These are phyloP conservation scores for Diversispora eburnea DNA, from an alignment of 192 early-diverging fungal species.

Conservation along the genomic window DNA sequence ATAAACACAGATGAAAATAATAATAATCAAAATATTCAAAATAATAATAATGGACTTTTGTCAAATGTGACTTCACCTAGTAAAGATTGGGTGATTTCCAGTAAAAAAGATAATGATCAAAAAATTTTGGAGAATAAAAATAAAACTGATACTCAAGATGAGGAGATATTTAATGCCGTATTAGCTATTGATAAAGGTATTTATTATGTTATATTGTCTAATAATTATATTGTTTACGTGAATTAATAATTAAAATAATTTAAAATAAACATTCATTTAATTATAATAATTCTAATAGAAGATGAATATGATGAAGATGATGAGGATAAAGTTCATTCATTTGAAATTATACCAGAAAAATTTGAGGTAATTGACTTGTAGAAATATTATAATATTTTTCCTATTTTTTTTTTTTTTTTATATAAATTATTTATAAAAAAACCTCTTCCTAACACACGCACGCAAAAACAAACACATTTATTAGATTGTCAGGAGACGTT, in stretches of 20 bases:
- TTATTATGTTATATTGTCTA: not conserved
- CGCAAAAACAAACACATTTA: not conserved
- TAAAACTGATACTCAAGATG: slow-evolving; percentile 32
- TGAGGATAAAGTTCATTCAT: slow-evolving; percentile 74
- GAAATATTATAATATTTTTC: no score
- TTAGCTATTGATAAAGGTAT: slow-evolving; percentile 40
- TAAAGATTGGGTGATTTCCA: slow-evolving; percentile 64
- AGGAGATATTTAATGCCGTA: slow-evolving; percentile 38
- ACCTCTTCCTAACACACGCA: no score
- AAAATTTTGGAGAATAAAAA: slow-evolving; percentile 31
- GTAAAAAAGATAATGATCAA: slow-evolving; percentile 40
- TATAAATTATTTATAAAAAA: no score
- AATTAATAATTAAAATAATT: not conserved
- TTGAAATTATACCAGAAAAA: slow-evolving; percentile 64
- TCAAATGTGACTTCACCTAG: slow-evolving; percentile 56
- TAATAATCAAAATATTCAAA: slow-evolving; percentile 46
- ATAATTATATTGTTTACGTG: no score
- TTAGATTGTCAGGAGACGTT: slow-evolving; percentile 75
- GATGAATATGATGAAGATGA: slow-evolving; percentile 68
- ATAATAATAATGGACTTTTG: no score
- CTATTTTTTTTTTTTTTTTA: no score
- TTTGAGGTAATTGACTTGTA: slow-evolving; percentile 53
- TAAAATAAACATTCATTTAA: slow-evolving; percentile 19
- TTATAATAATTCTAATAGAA: no score
- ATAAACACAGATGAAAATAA: slow-evolving; percentile 34